Evolutionary conservation across 2,329 filamentous ascomycete genomes (phyloP).

Genomic region (Cytospora chrysosperma): DNA sequence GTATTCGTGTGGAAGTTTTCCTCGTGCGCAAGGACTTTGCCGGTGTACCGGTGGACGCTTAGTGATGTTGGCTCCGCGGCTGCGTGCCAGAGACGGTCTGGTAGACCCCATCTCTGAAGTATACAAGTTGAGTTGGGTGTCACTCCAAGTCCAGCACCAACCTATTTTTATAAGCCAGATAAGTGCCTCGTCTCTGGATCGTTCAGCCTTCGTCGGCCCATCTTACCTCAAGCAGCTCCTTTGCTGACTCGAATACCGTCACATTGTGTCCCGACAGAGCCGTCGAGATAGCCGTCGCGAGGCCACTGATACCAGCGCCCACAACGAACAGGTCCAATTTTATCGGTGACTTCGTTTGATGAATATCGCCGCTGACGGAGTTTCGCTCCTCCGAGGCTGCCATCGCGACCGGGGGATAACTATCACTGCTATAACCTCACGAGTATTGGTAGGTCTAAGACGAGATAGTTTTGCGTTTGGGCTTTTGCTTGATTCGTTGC

Average conservation of each 20-base stretch:
- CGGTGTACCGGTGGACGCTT: slow-evolving; percentile 33
- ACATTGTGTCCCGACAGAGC: slow-evolving; percentile 23
- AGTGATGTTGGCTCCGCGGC: slow-evolving; percentile 29
- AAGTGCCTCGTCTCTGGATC: too few species aligned
- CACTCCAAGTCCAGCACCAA: slow-evolving; percentile 32
- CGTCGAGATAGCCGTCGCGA: slow-evolving; percentile 23
- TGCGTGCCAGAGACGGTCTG: slow-evolving; percentile 25
- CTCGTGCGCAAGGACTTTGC: slow-evolving; percentile 32
- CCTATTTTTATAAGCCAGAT: not conserved
- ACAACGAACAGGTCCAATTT: slow-evolving; percentile 22
- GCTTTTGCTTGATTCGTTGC: too few species aligned
- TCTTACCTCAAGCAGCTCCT: slow-evolving; percentile 24
- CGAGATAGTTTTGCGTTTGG: not conserved
- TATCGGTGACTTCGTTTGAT: slow-evolving; percentile 17
- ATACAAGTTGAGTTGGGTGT: slow-evolving; percentile 33
- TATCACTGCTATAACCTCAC: not conserved
- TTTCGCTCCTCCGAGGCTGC: not conserved
- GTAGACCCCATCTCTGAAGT: slow-evolving; percentile 30
- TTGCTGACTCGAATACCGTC: slow-evolving; percentile 25
- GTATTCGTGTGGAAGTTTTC: slow-evolving; percentile 30
- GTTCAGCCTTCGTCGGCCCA: too few species aligned
- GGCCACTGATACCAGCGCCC: slow-evolving; percentile 23
- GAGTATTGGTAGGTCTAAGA: too few species aligned
- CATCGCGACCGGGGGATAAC: not conserved
- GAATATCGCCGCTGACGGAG: not conserved